Base-by-base conservation (phyloP, 805 yeast genomes). In the Jamesozyma lodderae region DNA sequence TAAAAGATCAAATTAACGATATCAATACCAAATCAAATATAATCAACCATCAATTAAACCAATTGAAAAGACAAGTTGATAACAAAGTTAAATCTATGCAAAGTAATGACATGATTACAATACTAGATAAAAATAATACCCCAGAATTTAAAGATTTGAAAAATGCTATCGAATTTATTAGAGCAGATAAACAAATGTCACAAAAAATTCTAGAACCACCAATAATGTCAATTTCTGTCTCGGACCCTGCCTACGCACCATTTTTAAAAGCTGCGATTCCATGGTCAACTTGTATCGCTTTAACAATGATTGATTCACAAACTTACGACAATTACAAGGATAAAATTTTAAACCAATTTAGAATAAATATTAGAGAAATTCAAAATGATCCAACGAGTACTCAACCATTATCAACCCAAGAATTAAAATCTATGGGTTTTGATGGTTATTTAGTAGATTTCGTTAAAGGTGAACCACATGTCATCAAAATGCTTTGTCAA, bases 371-470 rank as follows among this genome's bases (percentile, higher is more conserved):
- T 36, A 75, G 86, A 68, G 71, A 76, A 42, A 22, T 66, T 4
- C 46, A 57, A 18, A 36, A 28, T 5, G 17, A 35, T 37, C 44
- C 40, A 33, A 4, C 25, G 16, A 30, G 30, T 10, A 33, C 40
- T 28, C 63, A 50, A 26, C 56, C 49, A 21, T 41, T 55, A 19
- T 37, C 66, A 37, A 43, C 41, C 2, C 64, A 64, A 7, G 53
- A 68, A 34, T 48, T 86, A 2, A 25, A 40, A 0, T 19, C 14
- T 19, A 57, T 65, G 17, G 95, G 95, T 0, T 87, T 92, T 57
- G 95, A 83, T 39, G 92, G 95, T 1, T 84, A 75, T 51, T 47
- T 87, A 19, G 59, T 72, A 2, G 96, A 92, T 49, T 75, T 75
- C 44, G 51, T 90, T 2, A 59, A 62, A 2, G 97, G 95, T 1